Evolutionary conservation across 2,329 filamentous ascomycete species (phyloP).

Genomic region (Xylaria digitata): DNA sequence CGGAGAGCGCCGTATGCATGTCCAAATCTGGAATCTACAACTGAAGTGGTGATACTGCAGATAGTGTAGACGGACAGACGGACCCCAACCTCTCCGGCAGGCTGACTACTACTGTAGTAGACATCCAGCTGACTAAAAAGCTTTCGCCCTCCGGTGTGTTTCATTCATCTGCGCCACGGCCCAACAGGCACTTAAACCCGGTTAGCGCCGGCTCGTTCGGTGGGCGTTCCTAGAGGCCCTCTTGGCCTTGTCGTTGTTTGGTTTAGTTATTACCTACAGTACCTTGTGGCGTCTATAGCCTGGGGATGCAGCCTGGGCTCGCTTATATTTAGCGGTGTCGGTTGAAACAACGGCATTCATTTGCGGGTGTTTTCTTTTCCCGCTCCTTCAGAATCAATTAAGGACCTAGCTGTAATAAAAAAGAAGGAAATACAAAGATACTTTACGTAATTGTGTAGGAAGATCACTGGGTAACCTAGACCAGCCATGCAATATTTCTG

Average conservation of each 20-base stretch:
- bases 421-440: not conserved
- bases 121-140: slow-evolving; percentile 2
- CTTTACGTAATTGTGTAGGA: slow-evolving; percentile 16
- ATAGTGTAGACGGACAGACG: too few species aligned
- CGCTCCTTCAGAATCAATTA: slow-evolving; percentile 13
- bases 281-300: slow-evolving; percentile 10
- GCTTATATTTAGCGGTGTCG: slow-evolving; percentile 29
- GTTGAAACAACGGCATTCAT: slow-evolving; percentile 30
- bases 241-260: not conserved
- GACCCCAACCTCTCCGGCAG: not conserved
- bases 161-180: slow-evolving; percentile 23
- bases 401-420: not conserved
- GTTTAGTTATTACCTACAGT: slow-evolving; percentile 1
- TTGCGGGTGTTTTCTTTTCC: slow-evolving; percentile 23
- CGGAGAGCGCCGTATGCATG: slow-evolving; percentile 4
- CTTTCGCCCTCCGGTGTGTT: slow-evolving; percentile 27
- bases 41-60: not conserved
- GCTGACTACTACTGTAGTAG: too few species aligned
- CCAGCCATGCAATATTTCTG: not conserved
- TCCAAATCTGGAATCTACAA: not conserved
- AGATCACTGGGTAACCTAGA: slow-evolving; percentile 13
- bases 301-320: slow-evolving; percentile 1
- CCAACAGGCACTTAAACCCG: slow-evolving; percentile 6
- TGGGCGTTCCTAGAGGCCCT: slow-evolving; percentile 14
- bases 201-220: slow-evolving; percentile 18